Conservation (phyloP, 352 stramenopile genomes). For the Phytophthora cactorum region DNA sequence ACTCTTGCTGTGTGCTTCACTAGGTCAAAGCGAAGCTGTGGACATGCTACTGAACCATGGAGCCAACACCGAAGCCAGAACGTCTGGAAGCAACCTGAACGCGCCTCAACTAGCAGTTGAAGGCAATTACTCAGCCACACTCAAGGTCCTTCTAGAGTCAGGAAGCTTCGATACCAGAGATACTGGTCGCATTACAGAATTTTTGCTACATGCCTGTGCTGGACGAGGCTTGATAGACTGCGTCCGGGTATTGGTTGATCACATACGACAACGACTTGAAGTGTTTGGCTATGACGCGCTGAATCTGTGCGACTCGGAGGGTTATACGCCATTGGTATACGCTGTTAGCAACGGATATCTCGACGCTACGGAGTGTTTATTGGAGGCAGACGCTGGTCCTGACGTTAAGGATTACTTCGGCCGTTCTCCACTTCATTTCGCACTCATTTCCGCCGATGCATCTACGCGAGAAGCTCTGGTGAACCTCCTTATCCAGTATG, state of each 20-base stretch:
- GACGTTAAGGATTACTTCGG: conserved; percentile 75
- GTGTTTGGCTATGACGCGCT: conserved; percentile 43
- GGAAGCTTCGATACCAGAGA: conserved; percentile 51
- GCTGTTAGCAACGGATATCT: conserved; percentile 64
- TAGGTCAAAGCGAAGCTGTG: conserved; percentile 67
- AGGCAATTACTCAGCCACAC: conserved; percentile 56
- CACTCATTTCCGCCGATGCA: conserved; percentile 37
- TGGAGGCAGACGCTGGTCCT: conserved; percentile 57
- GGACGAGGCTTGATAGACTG: conserved; percentile 64
- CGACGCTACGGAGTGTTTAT: conserved; percentile 57
- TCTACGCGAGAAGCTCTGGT: conserved; percentile 42
- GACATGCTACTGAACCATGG: conserved; percentile 76
- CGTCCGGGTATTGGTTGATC: conserved; percentile 51
- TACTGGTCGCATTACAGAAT: conserved; percentile 46
- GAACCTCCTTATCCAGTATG: conserved; percentile 64
- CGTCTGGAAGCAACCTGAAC: conserved; percentile 44
- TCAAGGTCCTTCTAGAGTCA: conserved; percentile 60
- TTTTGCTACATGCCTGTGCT: conserved; percentile 70
- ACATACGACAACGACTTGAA: conserved; percentile 45
- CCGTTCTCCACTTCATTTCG: conserved; percentile 75
- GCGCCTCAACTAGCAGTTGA: conserved; percentile 62
- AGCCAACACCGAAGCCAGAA: conserved; percentile 59
- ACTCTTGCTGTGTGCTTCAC: conserved; percentile 56
- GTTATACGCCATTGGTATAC: conserved; percentile 85
- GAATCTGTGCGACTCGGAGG: conserved; percentile 67